Evolutionary conservation across 73 alveolate species (phyloP).

Genomic region (Tetrahymena borealis): DNA sequence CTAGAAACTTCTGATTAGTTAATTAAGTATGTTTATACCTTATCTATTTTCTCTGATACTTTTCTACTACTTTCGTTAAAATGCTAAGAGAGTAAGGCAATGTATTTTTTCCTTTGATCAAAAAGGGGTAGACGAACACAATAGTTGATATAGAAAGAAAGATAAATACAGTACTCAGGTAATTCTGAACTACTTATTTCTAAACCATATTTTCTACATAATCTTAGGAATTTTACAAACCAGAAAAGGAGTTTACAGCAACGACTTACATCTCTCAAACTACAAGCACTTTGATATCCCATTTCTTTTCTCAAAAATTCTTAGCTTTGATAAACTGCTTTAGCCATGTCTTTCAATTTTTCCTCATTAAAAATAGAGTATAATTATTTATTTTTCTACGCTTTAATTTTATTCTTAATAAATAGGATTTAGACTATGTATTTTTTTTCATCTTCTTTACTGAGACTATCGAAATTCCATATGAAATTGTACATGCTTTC

Average conservation of each 20-base stretch:
- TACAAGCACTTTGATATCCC: background rate
- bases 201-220: background rate
- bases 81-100: background rate
- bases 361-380: too few species aligned
- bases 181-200: background rate
- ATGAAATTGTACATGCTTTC: constrained; percentile 42
- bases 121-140: background rate
- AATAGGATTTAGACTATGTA: too few species aligned
- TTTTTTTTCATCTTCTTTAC: constrained; percentile 33
- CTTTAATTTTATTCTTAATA: too few species aligned
- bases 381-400: background rate
- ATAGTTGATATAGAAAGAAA: background rate
- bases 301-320: background rate
- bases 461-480: constrained; percentile 43
- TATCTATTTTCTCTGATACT: background rate
- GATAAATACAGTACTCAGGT: background rate
- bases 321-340: background rate
- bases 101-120: background rate
- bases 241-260: background rate
- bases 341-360: background rate
- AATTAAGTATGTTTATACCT: background rate
- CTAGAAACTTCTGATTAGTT: background rate
- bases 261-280: background rate
- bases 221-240: background rate
- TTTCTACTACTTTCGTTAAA: background rate